Base-by-base conservation (phyloP, 495 filamentous ascomycete species). In the Cladorrhinum samala region DNA sequence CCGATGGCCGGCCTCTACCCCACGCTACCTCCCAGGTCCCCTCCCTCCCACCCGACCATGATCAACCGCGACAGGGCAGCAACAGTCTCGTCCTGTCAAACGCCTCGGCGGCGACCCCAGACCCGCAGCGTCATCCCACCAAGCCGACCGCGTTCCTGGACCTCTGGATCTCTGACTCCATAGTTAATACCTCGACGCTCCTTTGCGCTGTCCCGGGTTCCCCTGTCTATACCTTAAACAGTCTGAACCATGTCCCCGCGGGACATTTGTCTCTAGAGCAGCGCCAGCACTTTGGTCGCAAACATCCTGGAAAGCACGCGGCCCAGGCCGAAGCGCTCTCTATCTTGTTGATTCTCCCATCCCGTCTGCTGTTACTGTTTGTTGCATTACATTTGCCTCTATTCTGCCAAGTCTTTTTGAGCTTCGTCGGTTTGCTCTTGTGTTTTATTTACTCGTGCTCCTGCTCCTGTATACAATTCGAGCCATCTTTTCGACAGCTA, bases 191-290 rank as follows among this genome's bases (percentile, higher is more conserved):
- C 27, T 11, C 27, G 27, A 33, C 27, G 11, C 27, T 33, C 11
- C 27, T 33, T 33, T 33, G 27, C 27, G 27, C 27, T 33, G 27
- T 33, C 27, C 27, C 27, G 27, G 27, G 42, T 11, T 18, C 17
- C 9, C 42, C 37, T n/a, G 21, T 9, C 14, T 9, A 39, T 48
- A 43, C 33, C 38, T 45, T 36, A 52, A 17, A 11, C 9, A 30
- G n/a, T n/a, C n/a, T n/a, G n/a, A 48, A 55, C 52, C 30, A 61
- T 61, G 59, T 53, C 48, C 59, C 37, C 49, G 52, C 55, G 52
- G 41, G 25, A 45, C 52, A 6, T 5, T 33, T 33, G 27, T 33
- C 27, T 45, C 46, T 23, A 55, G 52, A 58, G 45, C 5, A 45
- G 42, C 9, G 30, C 38, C 18, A 40, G 16, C 24, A 33, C 43